Conservation (phyloP, 129 eudicot genomes). For the Tagetes patula region DNA sequence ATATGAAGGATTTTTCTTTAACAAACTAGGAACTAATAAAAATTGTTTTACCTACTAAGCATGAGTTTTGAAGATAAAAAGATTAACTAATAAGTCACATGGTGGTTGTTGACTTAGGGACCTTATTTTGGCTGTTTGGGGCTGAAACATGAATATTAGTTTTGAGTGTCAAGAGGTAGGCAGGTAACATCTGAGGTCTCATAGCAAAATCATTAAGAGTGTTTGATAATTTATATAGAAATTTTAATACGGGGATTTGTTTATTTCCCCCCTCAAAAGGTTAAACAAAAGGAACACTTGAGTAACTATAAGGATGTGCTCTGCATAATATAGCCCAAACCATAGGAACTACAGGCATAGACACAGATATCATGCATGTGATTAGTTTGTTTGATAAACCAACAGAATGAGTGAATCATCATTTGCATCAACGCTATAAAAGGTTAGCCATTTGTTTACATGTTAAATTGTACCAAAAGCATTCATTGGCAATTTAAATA, state of each 20-base stretch:
- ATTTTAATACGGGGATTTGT: neutral
- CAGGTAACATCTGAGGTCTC: neutral
- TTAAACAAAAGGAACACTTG: neutral
- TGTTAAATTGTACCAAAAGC: constrained; percentile 18
- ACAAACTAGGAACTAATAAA: neutral
- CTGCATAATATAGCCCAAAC: neutral
- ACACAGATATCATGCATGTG: neutral
- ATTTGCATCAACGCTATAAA: constrained; percentile 12
- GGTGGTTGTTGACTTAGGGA: neutral
- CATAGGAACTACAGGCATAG: constrained; percentile 11
- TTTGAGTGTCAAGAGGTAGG: neutral
- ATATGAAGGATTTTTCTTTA: neutral
- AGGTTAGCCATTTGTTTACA: neutral
- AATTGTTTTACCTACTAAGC: neutral
- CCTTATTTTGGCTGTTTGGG: neutral
- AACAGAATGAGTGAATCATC: neutral
- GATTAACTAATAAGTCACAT: neutral
- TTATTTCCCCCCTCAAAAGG: neutral
- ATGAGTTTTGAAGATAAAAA: constrained; percentile 9
- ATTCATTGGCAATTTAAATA: constrained; percentile 12
- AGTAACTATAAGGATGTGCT: neutral
- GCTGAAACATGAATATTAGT: neutral
- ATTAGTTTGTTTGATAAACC: constrained; percentile 15
- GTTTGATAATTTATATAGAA: neutral
- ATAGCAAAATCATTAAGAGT: neutral